phyloP scores from a whole-genome alignment of 257 asterid genomes.

The Solanum pennellii region DNA sequence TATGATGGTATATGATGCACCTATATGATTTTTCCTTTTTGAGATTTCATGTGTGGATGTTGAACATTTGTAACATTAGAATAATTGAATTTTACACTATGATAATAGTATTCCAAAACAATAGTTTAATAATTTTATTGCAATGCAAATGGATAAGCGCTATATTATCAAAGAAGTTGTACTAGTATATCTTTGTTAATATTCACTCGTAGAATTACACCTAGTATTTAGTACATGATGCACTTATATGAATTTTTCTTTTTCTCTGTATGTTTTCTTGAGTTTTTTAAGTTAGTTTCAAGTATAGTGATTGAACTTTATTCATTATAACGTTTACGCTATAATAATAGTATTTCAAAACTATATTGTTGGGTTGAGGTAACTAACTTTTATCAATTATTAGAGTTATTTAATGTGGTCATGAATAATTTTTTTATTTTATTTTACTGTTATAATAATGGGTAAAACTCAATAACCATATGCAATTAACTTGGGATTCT shows the following conservation, averaged over 20 bases:
- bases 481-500: neutral
- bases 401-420: neutral
- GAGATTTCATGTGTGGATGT: too few species aligned
- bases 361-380: too few species aligned
- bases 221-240: neutral
- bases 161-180: too few species aligned
- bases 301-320: rapidly evolving
- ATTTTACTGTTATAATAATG: neutral
- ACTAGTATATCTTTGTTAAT: too few species aligned
- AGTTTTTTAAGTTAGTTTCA: neutral
- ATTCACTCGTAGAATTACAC: neutral
- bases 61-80: too few species aligned
- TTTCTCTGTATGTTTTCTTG: neutral
- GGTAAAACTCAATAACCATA: neutral
- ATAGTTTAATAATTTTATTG: too few species aligned
- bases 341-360: too few species aligned
- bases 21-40: neutral
- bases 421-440: too few species aligned
- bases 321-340: too few species aligned
- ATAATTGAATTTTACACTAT: too few species aligned
- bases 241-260: too few species aligned
- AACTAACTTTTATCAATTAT: neutral
- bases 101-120: too few species aligned
- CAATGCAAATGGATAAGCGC: rapidly evolving
- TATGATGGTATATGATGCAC: neutral